Evolutionary conservation across 2,329 filamentous ascomycete species (phyloP).

Genomic region (Colletotrichum higginsianum): DNA sequence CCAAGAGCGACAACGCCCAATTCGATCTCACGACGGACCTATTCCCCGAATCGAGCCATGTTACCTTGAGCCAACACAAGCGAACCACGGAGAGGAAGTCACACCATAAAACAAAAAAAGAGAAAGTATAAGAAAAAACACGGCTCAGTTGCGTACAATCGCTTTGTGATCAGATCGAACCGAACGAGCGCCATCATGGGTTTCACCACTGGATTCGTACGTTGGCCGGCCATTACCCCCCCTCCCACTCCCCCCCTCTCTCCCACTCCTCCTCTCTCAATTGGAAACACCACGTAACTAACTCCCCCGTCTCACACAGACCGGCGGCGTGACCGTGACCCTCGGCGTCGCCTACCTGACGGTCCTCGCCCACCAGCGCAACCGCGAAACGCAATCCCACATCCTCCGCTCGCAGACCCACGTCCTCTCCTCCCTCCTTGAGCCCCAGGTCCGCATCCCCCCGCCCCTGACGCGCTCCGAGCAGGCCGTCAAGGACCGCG

Average conservation of each 20-base stretch:
- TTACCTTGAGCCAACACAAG: conserved; percentile 30
- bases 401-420: conserved; percentile 70
- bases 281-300: neutral
- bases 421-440: conserved; percentile 67
- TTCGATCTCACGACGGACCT: conserved; percentile 22
- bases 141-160: conserved; percentile 29
- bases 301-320: conserved; percentile 59
- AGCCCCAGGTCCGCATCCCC: conserved; percentile 61
- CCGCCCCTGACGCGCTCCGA: conserved; percentile 67
- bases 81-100: conserved; percentile 12
- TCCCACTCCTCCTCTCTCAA: neutral
- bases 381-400: conserved; percentile 72
- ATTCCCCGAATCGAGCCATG: conserved; percentile 28
- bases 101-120: neutral
- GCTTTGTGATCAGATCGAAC: conserved; percentile 11
- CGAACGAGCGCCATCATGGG: conserved; percentile 68
- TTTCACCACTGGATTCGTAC: conserved; percentile 81
- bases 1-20: conserved; percentile 23
- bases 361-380: conserved; percentile 78
- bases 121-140: neutral
- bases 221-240: conserved; percentile 46
- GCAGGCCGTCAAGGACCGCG: conserved; percentile 65
- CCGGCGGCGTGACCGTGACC: conserved; percentile 82
- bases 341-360: conserved; percentile 81
- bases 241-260: neutral